Evolutionary conservation across 331 rosid genomes (phyloP).

Genomic region (Telfairia occidentalis): DNA sequence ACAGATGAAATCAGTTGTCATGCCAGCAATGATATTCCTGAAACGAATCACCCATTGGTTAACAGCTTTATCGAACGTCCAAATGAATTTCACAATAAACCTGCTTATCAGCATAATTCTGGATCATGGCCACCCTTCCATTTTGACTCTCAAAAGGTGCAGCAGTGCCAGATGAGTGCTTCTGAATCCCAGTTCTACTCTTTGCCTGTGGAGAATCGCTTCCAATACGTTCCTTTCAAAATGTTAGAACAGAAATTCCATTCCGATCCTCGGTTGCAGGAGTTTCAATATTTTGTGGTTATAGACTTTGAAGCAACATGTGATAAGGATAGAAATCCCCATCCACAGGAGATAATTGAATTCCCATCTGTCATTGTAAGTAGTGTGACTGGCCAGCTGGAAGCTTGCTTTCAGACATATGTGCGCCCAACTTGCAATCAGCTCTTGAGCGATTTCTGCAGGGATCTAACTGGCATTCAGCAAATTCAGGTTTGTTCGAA

Average conservation of each 20-base stretch:
- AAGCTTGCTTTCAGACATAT: slow-evolving; percentile 86
- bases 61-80: slow-evolving; percentile 48
- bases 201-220: slow-evolving; percentile 46
- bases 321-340: slow-evolving; percentile 74
- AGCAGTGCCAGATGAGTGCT: slow-evolving; percentile 60
- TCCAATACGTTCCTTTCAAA: slow-evolving; percentile 51
- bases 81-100: slow-evolving; percentile 44
- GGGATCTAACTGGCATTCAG: slow-evolving; percentile 81
- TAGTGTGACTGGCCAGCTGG: slow-evolving; percentile 80
- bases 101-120: slow-evolving; percentile 49
- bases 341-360: slow-evolving; percentile 92
- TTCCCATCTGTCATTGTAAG: slow-evolving; percentile 93
- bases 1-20: slow-evolving; percentile 36
- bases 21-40: slow-evolving; percentile 43
- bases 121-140: slow-evolving; percentile 54
- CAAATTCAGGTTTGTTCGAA: slow-evolving; percentile 63
- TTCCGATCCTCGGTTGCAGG: slow-evolving; percentile 53
- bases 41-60: slow-evolving; percentile 32
- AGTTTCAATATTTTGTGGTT: slow-evolving; percentile 90
- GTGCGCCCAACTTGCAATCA: slow-evolving; percentile 89
- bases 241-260: slow-evolving; percentile 57
- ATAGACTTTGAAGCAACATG: slow-evolving; percentile 98
- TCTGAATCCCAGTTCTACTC: slow-evolving; percentile 56
- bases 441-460: slow-evolving; percentile 75
- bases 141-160: slow-evolving; percentile 57